Percentiles rank a stretch among this genome's conserved stretches.
phyloP scores from a whole-genome alignment of 2,329 filamentous ascomycete species.

The Trichothecium sympodiale region DNA sequence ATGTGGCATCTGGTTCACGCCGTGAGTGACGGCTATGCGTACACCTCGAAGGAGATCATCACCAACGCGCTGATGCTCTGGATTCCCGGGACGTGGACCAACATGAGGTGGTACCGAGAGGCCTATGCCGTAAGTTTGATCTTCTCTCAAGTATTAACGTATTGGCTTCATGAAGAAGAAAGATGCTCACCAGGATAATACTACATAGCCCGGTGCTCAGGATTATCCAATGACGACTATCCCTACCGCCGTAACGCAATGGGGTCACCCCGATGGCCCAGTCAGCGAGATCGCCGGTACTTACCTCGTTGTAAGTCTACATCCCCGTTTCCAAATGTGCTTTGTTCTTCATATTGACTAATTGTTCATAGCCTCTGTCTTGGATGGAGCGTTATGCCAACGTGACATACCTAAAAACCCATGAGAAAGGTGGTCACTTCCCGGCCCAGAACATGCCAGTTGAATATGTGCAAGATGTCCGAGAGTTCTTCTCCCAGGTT shows the following conservation, averaged over 20 bases:
- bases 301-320: not conserved
- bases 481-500: conserved; percentile 2
- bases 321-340: no score
- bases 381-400: not conserved
- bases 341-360: no score
- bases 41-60: conserved; percentile 2
- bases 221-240: not conserved
- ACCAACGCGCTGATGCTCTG: conserved; percentile 3
- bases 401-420: not conserved
- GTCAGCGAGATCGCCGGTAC: not conserved
- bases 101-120: conserved; percentile 4
- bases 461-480: conserved; percentile 2
- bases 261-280: not conserved
- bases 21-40: conserved; percentile 3
- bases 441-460: conserved; percentile 3
- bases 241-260: conserved; percentile 3
- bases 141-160: not conserved
- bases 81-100: conserved; percentile 3
- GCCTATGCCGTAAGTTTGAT: conserved; percentile 1
- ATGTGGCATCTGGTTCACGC: conserved; percentile 2
- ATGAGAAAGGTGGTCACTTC: conserved; percentile 5
- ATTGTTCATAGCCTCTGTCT: not conserved
- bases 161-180: no score
- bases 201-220: conserved; percentile 1
- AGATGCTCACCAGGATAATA: no score